phyloP scores from a whole-genome alignment of 2,329 filamentous ascomycete genomes.

The Corynespora cassiicola region DNA sequence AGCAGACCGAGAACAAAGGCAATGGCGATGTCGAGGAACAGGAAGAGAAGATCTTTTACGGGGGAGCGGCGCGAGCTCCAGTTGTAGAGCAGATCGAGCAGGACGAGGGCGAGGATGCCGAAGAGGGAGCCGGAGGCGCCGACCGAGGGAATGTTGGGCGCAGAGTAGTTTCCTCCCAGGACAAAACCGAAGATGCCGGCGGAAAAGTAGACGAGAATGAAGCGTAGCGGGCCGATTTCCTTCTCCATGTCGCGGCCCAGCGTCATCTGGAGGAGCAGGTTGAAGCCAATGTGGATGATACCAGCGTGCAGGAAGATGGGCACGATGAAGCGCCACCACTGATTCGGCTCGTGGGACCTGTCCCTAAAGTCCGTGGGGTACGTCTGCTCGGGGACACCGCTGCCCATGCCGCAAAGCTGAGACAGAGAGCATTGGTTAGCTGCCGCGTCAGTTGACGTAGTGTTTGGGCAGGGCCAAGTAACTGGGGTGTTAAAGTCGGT shows the following conservation, averaged over 20 bases:
- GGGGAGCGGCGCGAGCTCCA: slow-evolving; percentile 83
- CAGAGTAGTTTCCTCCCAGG: slow-evolving; percentile 91
- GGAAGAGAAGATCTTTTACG: slow-evolving; percentile 83
- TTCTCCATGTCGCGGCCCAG: slow-evolving; percentile 92
- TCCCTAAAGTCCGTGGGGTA: slow-evolving; percentile 59
- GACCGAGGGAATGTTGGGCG: slow-evolving; percentile 77
- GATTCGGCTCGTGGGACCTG: slow-evolving; percentile 73
- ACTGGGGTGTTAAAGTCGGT: slow-evolving; percentile 60
- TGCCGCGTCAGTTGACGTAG: slow-evolving; percentile 66
- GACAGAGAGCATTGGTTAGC: slow-evolving; percentile 72
- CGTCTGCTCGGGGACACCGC: slow-evolving; percentile 72
- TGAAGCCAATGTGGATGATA: slow-evolving; percentile 93
- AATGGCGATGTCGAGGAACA: slow-evolving; percentile 83
- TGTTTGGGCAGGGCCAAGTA: slow-evolving; percentile 80
- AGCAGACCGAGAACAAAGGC: slow-evolving; percentile 91
- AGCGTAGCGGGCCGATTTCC: slow-evolving; percentile 86
- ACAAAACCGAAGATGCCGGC: slow-evolving; percentile 96
- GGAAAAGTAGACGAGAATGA: slow-evolving; percentile 86
- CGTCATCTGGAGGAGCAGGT: slow-evolving; percentile 88
- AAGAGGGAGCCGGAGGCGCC: slow-evolving; percentile 92
- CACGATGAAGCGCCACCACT: slow-evolving; percentile 96
- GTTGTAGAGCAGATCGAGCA: slow-evolving; percentile 91
- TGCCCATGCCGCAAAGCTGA: slow-evolving; percentile 81
- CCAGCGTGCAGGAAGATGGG: slow-evolving; percentile 97
- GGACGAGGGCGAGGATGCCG: slow-evolving; percentile 84